Evolutionary conservation across 2,329 filamentous ascomycete genomes (phyloP).

Genomic region (Colletotrichum sansevieriae): DNA sequence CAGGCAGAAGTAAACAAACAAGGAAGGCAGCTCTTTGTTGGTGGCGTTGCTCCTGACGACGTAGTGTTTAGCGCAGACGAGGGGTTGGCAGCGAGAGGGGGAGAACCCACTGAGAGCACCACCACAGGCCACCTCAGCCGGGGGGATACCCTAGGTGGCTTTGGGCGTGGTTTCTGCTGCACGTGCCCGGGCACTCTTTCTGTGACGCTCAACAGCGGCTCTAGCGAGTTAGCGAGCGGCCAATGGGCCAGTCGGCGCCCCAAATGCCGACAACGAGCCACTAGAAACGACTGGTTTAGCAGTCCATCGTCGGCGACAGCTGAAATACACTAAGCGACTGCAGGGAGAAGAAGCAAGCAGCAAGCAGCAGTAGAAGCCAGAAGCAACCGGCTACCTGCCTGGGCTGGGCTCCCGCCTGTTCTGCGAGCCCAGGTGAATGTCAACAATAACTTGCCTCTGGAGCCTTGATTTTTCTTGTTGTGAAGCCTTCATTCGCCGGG

Average conservation of each 20-base stretch:
- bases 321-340: slow-evolving; percentile 4
- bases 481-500: slow-evolving; percentile 32
- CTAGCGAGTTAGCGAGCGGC: slow-evolving; percentile 5
- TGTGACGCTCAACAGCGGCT: slow-evolving; percentile 30
- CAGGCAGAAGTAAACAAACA: slow-evolving; percentile 43
- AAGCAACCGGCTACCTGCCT: slow-evolving; percentile 2
- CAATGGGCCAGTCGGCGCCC: too few relatives aligned
- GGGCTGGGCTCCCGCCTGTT: neutral
- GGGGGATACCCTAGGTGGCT: too few relatives aligned
- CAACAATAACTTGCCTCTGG: slow-evolving; percentile 28
- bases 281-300: slow-evolving; percentile 1
- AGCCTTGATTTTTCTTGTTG: slow-evolving; percentile 20
- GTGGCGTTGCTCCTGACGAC: slow-evolving; percentile 42
- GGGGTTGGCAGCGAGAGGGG: slow-evolving; percentile 19
- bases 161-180: slow-evolving; percentile 25
- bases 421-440: neutral
- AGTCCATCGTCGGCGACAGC: neutral
- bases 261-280: neutral
- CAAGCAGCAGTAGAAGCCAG: slow-evolving; percentile 12
- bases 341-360: slow-evolving; percentile 29
- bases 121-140: neutral
- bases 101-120: slow-evolving; percentile 7
- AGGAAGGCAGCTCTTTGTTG: slow-evolving; percentile 42
- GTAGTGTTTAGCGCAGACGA: slow-evolving; percentile 28
- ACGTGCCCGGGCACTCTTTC: slow-evolving; percentile 36